Evolutionary conservation across 768 basidiomycete species (phyloP).

Genomic region (Pisolithus albus): DNA sequence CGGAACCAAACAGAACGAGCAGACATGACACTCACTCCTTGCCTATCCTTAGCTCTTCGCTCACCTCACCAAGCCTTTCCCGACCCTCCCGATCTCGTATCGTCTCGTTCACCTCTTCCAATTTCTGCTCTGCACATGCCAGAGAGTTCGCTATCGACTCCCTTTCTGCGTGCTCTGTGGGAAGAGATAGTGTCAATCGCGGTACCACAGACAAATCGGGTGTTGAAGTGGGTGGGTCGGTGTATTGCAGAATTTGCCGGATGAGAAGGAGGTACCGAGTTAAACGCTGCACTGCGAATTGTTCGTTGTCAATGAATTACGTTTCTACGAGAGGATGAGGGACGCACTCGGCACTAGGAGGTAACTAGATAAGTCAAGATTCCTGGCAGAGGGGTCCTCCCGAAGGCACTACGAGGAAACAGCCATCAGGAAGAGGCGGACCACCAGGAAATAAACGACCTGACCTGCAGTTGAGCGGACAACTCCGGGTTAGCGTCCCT

Average conservation of each 20-base stretch:
- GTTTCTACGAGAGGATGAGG: not conserved
- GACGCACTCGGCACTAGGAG: conserved; percentile 81
- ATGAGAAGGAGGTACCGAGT: conserved; percentile 91
- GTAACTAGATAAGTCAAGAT: conserved; percentile 85
- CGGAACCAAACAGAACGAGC: too few species aligned
- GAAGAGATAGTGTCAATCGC: not conserved
- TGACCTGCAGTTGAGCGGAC: conserved; percentile 60
- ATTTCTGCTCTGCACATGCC: conserved; percentile 60
- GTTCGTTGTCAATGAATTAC: not conserved
- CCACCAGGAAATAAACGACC: conserved; percentile 7
- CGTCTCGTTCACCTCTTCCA: conserved; percentile 80
- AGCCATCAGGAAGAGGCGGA: not conserved
- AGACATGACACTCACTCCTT: conserved; percentile 49
- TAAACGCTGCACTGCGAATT: conserved; percentile 77
- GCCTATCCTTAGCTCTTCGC: conserved; percentile 81
- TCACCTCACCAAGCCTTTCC: conserved; percentile 68
- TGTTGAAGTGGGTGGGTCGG: conserved; percentile 40
- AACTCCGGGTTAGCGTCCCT: conserved; percentile 63
- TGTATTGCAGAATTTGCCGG: conserved; percentile 78
- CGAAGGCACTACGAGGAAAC: conserved; percentile 49
- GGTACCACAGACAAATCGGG: conserved; percentile 1
- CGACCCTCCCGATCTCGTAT: conserved; percentile 78
- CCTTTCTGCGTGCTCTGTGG: conserved; percentile 41
- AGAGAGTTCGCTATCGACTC: conserved; percentile 48
- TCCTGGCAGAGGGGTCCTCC: conserved; percentile 70